These are phyloP conservation scores for Triangularia setosa DNA, from an alignment of 2,329 filamentous ascomycete genomes.

Conservation along the genomic window DNA sequence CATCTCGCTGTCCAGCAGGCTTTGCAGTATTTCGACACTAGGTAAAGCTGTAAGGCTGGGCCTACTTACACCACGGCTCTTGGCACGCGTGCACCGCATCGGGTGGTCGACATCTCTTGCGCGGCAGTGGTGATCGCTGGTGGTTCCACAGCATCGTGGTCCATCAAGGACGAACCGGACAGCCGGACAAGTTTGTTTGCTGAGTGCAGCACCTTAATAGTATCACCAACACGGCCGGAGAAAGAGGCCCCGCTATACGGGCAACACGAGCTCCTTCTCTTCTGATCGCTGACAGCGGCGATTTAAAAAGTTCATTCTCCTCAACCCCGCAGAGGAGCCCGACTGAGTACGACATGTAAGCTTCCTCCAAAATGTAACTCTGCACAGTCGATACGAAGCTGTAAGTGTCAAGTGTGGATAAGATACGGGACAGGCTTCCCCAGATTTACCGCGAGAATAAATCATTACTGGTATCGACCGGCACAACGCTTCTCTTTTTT, in stretches of 20 bases:
- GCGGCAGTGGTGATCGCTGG: not conserved
- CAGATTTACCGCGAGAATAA: not conserved
- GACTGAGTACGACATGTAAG: not conserved
- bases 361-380: not conserved
- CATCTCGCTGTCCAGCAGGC: not conserved
- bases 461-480: too few relatives aligned
- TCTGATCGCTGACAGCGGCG: not conserved
- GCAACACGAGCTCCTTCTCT: not conserved
- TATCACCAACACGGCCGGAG: not conserved
- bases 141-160: not conserved
- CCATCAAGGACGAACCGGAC: not conserved
- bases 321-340: not conserved
- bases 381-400: not conserved
- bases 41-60: not conserved
- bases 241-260: not conserved
- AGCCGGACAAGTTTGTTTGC: not conserved
- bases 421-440: not conserved
- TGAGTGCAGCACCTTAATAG: not conserved
- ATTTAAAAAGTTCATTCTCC: not conserved
- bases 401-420: not conserved
- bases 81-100: not conserved
- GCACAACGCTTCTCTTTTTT: too few relatives aligned
- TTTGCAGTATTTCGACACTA: not conserved
- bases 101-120: not conserved
- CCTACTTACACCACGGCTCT: not conserved